Percentiles rank a stretch among this genome's conserved stretches.
Evolutionary conservation across 2,329 filamentous ascomycete species (phyloP).

Genomic region (Knufia fluminis): DNA sequence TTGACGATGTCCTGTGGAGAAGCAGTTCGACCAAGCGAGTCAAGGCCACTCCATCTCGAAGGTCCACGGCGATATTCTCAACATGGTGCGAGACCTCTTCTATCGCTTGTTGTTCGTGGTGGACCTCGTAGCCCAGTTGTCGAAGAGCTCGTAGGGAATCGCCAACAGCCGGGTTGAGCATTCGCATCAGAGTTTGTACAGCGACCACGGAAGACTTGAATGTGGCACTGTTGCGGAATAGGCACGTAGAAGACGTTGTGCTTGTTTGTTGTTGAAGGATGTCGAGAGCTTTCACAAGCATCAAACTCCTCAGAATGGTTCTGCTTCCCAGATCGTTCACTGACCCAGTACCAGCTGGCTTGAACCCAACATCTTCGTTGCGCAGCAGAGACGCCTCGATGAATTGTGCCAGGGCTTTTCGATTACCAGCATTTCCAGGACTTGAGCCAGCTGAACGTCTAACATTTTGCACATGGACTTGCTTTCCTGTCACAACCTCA

Average conservation of each 20-base stretch:
- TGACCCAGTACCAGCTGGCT: conserved; percentile 23
- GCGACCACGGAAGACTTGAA: conserved; percentile 49
- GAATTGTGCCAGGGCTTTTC: conserved; percentile 42
- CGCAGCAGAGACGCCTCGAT: conserved; percentile 49
- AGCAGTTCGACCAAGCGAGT: conserved; percentile 51
- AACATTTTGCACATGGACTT: neutral
- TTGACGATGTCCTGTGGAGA: conserved; percentile 35
- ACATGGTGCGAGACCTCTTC: conserved; percentile 52
- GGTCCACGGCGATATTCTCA: conserved; percentile 51
- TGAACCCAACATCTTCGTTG: conserved; percentile 45
- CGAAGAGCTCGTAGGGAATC: conserved; percentile 47
- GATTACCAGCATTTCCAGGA: conserved; percentile 24
- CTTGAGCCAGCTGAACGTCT: neutral
- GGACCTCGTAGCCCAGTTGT: conserved; percentile 49
- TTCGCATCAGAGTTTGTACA: conserved; percentile 41
- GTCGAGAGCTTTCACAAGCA: conserved; percentile 53
- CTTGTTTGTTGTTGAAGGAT: conserved; percentile 37
- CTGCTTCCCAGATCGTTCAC: conserved; percentile 13
- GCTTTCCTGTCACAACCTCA: conserved; percentile 51
- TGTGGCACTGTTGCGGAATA: conserved; percentile 44
- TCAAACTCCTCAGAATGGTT: conserved; percentile 48
- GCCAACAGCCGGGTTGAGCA: conserved; percentile 51
- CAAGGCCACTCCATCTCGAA: conserved; percentile 53
- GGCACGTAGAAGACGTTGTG: conserved; percentile 27
- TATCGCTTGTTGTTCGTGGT: conserved; percentile 46